phyloP scores from a whole-genome alignment of 768 basidiomycete species.

The Tylopilus cervinicoccineus region DNA sequence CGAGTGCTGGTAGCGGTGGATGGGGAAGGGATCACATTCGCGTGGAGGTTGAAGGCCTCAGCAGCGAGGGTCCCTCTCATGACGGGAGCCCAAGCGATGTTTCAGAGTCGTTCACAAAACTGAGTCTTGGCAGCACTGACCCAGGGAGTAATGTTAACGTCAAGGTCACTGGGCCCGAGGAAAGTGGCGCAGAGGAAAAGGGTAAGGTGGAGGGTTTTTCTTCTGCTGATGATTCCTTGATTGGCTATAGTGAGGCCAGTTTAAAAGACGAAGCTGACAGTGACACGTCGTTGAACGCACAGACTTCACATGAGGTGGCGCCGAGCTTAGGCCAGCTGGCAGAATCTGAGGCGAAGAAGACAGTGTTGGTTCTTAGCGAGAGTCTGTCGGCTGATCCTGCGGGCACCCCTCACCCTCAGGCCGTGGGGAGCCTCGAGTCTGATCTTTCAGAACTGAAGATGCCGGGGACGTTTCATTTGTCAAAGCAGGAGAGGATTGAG shows the following conservation, averaged over 20 bases:
- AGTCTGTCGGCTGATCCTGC: neutral
- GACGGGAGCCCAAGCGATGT: conserved; percentile 25
- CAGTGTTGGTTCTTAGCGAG: neutral
- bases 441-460: conserved; percentile 38
- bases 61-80: conserved; percentile 34
- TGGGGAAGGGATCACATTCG: conserved; percentile 34
- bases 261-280: conserved; percentile 10
- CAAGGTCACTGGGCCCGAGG: conserved; percentile 33
- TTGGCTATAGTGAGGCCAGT: conserved; percentile 12
- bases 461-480: conserved; percentile 49
- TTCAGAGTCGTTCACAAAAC: conserved; percentile 22
- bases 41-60: conserved; percentile 23
- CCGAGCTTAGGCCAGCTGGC: neutral
- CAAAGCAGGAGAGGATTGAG: conserved; percentile 1
- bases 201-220: conserved; percentile 23
- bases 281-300: conserved; percentile 1
- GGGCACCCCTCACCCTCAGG: conserved; percentile 5
- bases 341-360: conserved; percentile 1
- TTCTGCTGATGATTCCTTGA: conserved; percentile 19
- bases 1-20: conserved; percentile 32
- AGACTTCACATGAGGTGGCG: neutral
- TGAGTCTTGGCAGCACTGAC: conserved; percentile 28
- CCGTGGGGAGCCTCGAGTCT: conserved; percentile 24
- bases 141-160: conserved; percentile 42
- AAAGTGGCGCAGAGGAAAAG: conserved; percentile 17